phyloP scores from a whole-genome alignment of 179 eudicot genomes.

The Amaranthus tricolor region DNA sequence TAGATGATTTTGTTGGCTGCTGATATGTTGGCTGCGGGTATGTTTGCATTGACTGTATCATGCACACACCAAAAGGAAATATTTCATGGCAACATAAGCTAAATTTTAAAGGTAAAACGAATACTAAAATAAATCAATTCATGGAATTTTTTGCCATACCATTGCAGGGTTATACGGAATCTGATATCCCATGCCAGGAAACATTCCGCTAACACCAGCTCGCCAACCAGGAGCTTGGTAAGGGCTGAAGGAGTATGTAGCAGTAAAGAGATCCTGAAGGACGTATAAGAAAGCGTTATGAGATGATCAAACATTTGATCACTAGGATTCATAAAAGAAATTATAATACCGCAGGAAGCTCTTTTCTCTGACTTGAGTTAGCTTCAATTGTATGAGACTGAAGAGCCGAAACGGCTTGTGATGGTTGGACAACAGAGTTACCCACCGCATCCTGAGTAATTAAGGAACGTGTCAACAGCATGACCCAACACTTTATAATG shows the following conservation, averaged over 20 bases:
- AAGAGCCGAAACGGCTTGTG: conserved; percentile 32
- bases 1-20: conserved; percentile 49
- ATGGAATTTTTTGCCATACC: conserved; percentile 41
- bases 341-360: conserved; percentile 65
- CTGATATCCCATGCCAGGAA: conserved; percentile 53
- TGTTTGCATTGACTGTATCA: conserved; percentile 51
- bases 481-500: conserved; percentile 23
- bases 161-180: conserved; percentile 60
- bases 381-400: conserved; percentile 35
- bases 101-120: neutral
- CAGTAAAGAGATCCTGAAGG: conserved; percentile 70
- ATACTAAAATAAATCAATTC: neutral
- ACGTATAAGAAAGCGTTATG: conserved; percentile 12
- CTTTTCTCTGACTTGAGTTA: conserved; percentile 53
- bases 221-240: conserved; percentile 70
- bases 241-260: conserved; percentile 45
- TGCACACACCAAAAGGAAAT: conserved; percentile 7
- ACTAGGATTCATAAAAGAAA: conserved; percentile 17
- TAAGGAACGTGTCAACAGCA: conserved; percentile 27
- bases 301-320: conserved; percentile 8
- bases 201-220: conserved; percentile 33
- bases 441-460: conserved; percentile 37
- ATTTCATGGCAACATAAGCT: neutral
- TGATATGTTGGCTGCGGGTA: conserved; percentile 46
- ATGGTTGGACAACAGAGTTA: conserved; percentile 38